These are phyloP conservation scores for Hemisphaericaspora subhashii DNA, from an alignment of 1,139 yeast species.

Conservation along the genomic window DNA sequence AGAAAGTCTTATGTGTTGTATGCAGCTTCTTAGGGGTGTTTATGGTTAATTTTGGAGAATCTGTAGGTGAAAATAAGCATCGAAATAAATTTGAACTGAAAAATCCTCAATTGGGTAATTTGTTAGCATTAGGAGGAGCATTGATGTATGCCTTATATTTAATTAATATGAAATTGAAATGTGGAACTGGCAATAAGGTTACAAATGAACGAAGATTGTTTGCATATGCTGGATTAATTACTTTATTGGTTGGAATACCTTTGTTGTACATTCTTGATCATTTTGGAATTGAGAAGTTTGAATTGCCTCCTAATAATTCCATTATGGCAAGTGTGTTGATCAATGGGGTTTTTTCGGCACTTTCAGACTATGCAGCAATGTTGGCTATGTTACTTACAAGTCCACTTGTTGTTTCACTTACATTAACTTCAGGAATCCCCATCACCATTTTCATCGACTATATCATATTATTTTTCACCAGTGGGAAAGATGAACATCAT, in stretches of 20 bases:
- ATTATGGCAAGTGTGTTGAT: constrained; percentile 35
- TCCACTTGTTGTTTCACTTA: constrained; percentile 53
- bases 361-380: constrained; percentile 51
- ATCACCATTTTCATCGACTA: constrained; percentile 51
- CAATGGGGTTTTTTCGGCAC: constrained; percentile 47
- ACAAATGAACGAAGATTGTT: constrained; percentile 50
- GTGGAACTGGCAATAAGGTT: constrained; percentile 44
- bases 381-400: constrained; percentile 54
- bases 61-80: constrained; percentile 8
- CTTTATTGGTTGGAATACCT: constrained; percentile 41
- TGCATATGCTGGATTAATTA: constrained; percentile 47
- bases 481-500: constrained; percentile 16
- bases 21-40: constrained; percentile 48
- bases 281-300: constrained; percentile 39
- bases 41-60: constrained; percentile 37
- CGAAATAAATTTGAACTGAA: constrained; percentile 32
- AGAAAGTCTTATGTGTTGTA: constrained; percentile 44
- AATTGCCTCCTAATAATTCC: constrained; percentile 36
- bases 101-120: constrained; percentile 46
- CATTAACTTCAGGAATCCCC: constrained; percentile 54
- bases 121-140: constrained; percentile 47
- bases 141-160: constrained; percentile 48
- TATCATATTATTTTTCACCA: constrained; percentile 24
- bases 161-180: constrained; percentile 40
- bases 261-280: constrained; percentile 32